These are phyloP conservation scores for Sphaceloma murrayae DNA, from an alignment of 2,329 filamentous ascomycete species.

Conservation along the genomic window DNA sequence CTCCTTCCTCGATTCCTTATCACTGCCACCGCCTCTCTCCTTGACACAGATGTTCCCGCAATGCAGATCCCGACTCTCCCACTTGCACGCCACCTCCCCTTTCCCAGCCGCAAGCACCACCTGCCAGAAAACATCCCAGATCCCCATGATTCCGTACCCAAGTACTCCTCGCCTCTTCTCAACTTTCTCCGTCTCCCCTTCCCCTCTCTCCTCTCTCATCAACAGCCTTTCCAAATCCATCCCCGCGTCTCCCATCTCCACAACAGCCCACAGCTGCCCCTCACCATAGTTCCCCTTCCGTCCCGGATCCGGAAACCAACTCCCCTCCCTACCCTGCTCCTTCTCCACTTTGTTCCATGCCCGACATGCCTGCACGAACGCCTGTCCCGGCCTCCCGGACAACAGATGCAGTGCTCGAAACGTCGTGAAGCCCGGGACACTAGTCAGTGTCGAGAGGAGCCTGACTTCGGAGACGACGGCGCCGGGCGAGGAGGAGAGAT, in stretches of 20 bases:
- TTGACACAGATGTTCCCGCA: constrained; percentile 55
- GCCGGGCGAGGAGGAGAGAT: constrained; percentile 36
- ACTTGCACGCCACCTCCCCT: constrained; percentile 50
- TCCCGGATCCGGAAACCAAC: constrained; percentile 48
- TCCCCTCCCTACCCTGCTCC: constrained; percentile 32
- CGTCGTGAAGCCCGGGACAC: constrained; percentile 53
- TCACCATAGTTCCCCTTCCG: constrained; percentile 45
- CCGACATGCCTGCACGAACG: constrained; percentile 41
- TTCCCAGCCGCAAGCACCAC: constrained; percentile 52
- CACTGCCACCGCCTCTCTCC: not conserved
- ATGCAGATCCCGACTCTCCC: constrained; percentile 59
- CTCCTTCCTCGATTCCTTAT: not conserved
- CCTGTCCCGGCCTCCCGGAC: constrained; percentile 44
- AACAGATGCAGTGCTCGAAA: constrained; percentile 51
- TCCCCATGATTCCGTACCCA: constrained; percentile 31
- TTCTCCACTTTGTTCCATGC: constrained; percentile 35
- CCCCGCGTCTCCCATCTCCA: constrained; percentile 59
- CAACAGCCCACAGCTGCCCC: constrained; percentile 52
- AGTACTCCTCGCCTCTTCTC: too few species aligned
- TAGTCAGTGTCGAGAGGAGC: constrained; percentile 48
- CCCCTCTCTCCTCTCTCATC: constrained; percentile 19
- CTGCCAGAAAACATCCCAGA: constrained; percentile 59
- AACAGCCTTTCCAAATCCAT: constrained; percentile 42
- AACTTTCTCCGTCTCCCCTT: constrained; percentile 23
- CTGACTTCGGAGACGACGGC: constrained; percentile 40